Percentiles rank a stretch among this genome's conserved stretches.
These are phyloP conservation scores for Trypanosoma vivax DNA, from an alignment of 208 protist genomes.

Conservation along the genomic window DNA sequence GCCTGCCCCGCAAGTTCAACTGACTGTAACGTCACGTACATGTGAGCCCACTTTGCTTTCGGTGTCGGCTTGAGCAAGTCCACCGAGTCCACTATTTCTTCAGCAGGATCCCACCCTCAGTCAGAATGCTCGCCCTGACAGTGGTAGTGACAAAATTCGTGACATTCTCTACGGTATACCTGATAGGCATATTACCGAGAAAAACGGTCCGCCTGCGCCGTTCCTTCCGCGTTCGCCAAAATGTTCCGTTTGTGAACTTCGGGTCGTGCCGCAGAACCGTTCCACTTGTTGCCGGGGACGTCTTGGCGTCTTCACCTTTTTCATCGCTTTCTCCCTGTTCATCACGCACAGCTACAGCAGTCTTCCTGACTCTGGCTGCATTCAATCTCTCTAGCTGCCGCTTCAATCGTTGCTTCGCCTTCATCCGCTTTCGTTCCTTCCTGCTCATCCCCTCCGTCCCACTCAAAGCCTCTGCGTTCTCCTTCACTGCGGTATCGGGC, in stretches of 20 bases:
- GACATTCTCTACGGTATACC: constrained; percentile 46
- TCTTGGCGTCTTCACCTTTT: neutral
- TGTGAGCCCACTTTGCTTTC: constrained; percentile 49
- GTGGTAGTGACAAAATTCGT: constrained; percentile 51
- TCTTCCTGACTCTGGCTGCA: neutral
- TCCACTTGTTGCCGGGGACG: neutral
- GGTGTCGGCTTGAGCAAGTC: constrained; percentile 61
- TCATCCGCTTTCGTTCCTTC: constrained; percentile 50
- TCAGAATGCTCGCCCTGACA: constrained; percentile 7
- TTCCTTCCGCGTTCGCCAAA: constrained; percentile 80
- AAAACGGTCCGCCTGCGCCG: constrained; percentile 70
- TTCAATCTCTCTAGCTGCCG: constrained; percentile 44
- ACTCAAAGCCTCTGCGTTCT: constrained; percentile 2
- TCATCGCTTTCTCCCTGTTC: neutral
- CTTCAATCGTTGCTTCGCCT: constrained; percentile 52
- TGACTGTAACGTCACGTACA: constrained; percentile 69
- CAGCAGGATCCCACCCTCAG: constrained; percentile 7
- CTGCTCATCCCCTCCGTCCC: constrained; percentile 30
- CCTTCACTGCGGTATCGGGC: constrained; percentile 4
- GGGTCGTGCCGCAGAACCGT: constrained; percentile 61
- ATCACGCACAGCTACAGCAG: constrained; percentile 4
- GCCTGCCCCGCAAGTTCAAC: constrained; percentile 43
- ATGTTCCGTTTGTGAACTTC: constrained; percentile 76
- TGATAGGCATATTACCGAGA: constrained; percentile 62
- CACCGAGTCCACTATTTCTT: constrained; percentile 49